A percentile compares a stretch with the other conserved stretches of the same genome.
Evolutionary conservation across 148 eudicot genomes (phyloP).

Genomic region (Vaccinium myrtillus): DNA sequence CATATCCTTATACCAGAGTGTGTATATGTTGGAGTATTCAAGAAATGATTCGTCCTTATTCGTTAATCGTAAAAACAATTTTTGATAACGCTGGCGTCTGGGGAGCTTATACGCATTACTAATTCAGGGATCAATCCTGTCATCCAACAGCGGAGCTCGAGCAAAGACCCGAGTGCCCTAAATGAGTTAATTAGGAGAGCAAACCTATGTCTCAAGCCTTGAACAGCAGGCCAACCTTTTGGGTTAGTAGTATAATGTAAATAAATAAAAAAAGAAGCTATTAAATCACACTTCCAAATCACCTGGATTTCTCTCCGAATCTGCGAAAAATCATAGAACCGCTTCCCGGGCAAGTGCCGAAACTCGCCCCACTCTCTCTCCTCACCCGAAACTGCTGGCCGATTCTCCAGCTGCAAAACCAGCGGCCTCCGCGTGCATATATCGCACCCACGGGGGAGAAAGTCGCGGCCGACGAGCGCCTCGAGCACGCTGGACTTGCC

Average conservation of each 20-base stretch:
- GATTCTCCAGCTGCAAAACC: constrained; percentile 50
- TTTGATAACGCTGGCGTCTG: too few relatives aligned
- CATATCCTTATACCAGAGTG: too few relatives aligned
- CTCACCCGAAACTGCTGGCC: constrained; percentile 18
- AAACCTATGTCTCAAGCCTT: too few relatives aligned
- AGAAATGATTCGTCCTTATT: too few relatives aligned
- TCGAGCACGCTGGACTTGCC: constrained; percentile 69
- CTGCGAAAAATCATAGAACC: constrained; percentile 46
- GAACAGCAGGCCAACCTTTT: too few relatives aligned
- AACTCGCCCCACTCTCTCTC: constrained; percentile 53
- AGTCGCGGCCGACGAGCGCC: constrained; percentile 63
- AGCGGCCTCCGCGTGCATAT: constrained; percentile 61
- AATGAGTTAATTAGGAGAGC: too few relatives aligned
- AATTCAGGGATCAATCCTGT: too few relatives aligned
- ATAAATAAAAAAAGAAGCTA: neutral
- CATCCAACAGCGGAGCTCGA: too few relatives aligned
- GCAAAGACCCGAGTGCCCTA: too few relatives aligned
- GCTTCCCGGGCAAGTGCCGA: constrained; percentile 47
- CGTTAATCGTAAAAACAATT: too few relatives aligned
- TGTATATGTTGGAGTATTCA: too few relatives aligned
- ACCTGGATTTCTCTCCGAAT: constrained; percentile 60
- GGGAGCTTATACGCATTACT: too few relatives aligned
- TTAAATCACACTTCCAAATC: neutral
- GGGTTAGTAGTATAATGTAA: neutral
- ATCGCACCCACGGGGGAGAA: constrained; percentile 55